Percentiles rank a stretch among this genome's conserved stretches.
Evolutionary conservation across 2,329 filamentous ascomycete species (phyloP).

Genomic region (Onygena corvina): DNA sequence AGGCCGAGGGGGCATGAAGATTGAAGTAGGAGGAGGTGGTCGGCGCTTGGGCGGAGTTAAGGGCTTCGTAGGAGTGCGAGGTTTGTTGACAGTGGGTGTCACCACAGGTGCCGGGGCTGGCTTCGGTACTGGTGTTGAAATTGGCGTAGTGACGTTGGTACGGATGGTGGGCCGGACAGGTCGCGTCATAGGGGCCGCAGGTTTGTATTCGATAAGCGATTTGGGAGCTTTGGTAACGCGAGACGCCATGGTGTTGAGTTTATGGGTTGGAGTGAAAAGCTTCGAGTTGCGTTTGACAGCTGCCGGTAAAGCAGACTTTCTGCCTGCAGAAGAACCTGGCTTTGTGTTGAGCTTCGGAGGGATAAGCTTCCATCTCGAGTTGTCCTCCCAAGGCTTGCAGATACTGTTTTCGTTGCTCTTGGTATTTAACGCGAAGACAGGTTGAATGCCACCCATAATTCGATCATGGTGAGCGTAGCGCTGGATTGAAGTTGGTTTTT

Average conservation of each 20-base stretch:
- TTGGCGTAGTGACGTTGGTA: not conserved
- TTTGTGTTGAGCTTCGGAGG: slow-evolving; percentile 14
- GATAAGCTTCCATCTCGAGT: slow-evolving; percentile 19
- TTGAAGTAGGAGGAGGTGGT: not conserved
- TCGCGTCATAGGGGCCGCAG: not conserved
- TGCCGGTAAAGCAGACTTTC: slow-evolving; percentile 27
- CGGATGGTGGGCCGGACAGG: not conserved
- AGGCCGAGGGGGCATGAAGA: not conserved
- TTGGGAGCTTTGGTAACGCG: slow-evolving; percentile 30
- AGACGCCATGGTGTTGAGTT: slow-evolving; percentile 29
- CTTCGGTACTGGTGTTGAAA: not conserved
- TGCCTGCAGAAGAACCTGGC: slow-evolving; percentile 14
- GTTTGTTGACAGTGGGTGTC: no score
- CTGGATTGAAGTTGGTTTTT: slow-evolving; percentile 23
- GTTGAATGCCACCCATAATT: slow-evolving; percentile 23
- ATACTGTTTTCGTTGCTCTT: slow-evolving; percentile 6
- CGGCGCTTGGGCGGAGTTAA: not conserved
- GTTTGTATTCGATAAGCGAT: slow-evolving; percentile 33
- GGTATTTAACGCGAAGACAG: slow-evolving; percentile 16
- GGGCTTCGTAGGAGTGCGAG: not conserved
- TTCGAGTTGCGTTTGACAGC: slow-evolving; percentile 27
- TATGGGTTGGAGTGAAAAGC: slow-evolving; percentile 31
- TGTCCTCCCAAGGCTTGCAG: slow-evolving; percentile 9
- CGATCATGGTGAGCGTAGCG: slow-evolving; percentile 25
- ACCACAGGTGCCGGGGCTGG: no score